phyloP scores from a whole-genome alignment of 2,329 filamentous ascomycete species.

The Cladorrhinum sp. region DNA sequence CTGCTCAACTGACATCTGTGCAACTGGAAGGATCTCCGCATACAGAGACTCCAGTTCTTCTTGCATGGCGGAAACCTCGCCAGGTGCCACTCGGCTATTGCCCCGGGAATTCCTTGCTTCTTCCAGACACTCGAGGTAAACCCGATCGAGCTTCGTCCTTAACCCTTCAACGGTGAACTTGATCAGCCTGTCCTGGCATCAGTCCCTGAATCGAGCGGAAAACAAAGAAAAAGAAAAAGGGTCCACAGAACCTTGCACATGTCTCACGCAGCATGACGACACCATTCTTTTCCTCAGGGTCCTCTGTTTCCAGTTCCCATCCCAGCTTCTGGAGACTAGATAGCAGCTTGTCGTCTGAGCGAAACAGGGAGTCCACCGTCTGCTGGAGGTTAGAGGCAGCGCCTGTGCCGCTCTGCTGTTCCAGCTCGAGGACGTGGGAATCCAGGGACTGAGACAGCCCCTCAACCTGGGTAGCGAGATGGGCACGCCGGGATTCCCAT shows the following conservation, averaged over 20 bases:
- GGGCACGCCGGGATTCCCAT: slow-evolving; percentile 40
- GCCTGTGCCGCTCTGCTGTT: slow-evolving; percentile 46
- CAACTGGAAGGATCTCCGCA: slow-evolving; percentile 65
- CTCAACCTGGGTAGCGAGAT: slow-evolving; percentile 44
- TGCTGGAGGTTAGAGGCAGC: slow-evolving; percentile 45
- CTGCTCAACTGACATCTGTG: slow-evolving; percentile 68
- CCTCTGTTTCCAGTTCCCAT: slow-evolving; percentile 54
- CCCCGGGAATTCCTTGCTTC: slow-evolving; percentile 18
- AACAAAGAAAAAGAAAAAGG: background rate
- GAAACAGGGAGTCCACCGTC: slow-evolving; percentile 49
- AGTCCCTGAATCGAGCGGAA: slow-evolving; percentile 15
- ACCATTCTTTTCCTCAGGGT: slow-evolving; percentile 50
- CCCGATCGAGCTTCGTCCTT: slow-evolving; percentile 53
- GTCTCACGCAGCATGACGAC: slow-evolving; percentile 57
- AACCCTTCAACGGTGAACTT: slow-evolving; percentile 56
- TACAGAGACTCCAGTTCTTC: slow-evolving; percentile 68
- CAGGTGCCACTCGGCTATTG: slow-evolving; percentile 27
- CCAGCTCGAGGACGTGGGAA: slow-evolving; percentile 46
- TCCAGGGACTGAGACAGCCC: slow-evolving; percentile 47
- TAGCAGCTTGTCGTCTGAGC: slow-evolving; percentile 64
- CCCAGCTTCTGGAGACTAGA: slow-evolving; percentile 64
- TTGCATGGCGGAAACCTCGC: slow-evolving; percentile 52
- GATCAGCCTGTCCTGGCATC: slow-evolving; percentile 44
- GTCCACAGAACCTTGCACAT: slow-evolving; percentile 47
- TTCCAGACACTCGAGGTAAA: slow-evolving; percentile 50